A percentile compares a stretch with the other conserved stretches of the same genome.
These are phyloP conservation scores for Neurospora cerealis DNA, from an alignment of 495 filamentous ascomycete genomes.

Conservation along the genomic window DNA sequence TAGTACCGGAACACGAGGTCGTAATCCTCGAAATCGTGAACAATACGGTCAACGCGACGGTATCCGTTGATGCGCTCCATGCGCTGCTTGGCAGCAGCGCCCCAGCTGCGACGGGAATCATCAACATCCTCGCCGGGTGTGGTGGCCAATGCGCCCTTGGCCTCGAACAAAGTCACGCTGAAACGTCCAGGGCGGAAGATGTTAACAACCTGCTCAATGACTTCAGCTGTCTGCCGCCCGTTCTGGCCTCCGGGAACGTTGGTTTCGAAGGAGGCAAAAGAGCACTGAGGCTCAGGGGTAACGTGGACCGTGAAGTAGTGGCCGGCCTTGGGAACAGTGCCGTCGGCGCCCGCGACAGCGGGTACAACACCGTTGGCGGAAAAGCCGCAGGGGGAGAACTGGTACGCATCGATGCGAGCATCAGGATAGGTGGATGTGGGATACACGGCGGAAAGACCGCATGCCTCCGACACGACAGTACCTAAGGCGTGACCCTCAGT, in stretches of 20 bases:
- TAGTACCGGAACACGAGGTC: constrained; percentile 96
- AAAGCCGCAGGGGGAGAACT: constrained; percentile 96
- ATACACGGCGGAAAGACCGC: constrained; percentile 85
- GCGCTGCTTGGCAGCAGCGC: constrained; percentile 43
- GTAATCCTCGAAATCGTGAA: constrained; percentile 96
- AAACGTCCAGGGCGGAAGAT: constrained; percentile 97
- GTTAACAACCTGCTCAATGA: constrained; percentile 84
- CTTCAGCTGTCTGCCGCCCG: constrained; percentile 78
- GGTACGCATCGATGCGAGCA: constrained; percentile 88
- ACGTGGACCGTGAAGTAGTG: constrained; percentile 99
- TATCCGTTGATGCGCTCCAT: constrained; percentile 87
- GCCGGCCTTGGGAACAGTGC: constrained; percentile 43
- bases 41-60: constrained; percentile 82
- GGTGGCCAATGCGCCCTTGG: constrained; percentile 47
- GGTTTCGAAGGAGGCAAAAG: constrained; percentile 98
- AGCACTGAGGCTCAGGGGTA: constrained; percentile 93
- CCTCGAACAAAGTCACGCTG: constrained; percentile 94
- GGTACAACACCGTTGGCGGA: constrained; percentile 97
- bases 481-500: constrained; percentile 94
- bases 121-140: constrained; percentile 31
- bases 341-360: constrained; percentile 23
- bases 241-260: constrained; percentile 89
- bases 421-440: constrained; percentile 80
- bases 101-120: constrained; percentile 27
- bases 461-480: constrained; percentile 82